Evolutionary conservation across 78 protist genomes (phyloP).

Genomic region (Dictyostelium intermedium): DNA sequence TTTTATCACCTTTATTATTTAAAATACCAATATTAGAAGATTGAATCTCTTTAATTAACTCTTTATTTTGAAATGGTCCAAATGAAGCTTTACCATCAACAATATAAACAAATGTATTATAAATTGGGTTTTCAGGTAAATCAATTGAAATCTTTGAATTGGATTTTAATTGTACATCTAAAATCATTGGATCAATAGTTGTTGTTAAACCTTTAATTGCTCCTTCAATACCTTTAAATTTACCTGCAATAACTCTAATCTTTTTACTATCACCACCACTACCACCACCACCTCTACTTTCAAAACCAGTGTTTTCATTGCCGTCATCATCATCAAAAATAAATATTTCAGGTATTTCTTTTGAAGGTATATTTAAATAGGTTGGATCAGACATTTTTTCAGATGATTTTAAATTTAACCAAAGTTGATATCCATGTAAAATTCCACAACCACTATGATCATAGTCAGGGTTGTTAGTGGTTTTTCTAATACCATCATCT

Average conservation of each 20-base stretch:
- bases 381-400: not conserved
- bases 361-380: not conserved
- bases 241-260: too few relatives aligned
- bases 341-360: too few relatives aligned
- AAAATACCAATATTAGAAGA: not conserved
- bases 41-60: not conserved
- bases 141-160: not conserved
- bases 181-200: too few relatives aligned
- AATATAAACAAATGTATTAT: not conserved
- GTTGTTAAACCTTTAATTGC: too few relatives aligned
- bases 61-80: not conserved
- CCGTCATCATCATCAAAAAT: too few relatives aligned
- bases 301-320: too few relatives aligned
- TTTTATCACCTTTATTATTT: not conserved
- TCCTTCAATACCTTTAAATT: too few relatives aligned
- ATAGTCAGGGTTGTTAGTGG: too few relatives aligned
- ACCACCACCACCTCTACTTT: too few relatives aligned
- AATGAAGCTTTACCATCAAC: not conserved
- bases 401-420: not conserved
- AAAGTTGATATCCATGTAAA: not conserved
- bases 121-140: not conserved
- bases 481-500: not conserved
- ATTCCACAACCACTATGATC: too few relatives aligned
- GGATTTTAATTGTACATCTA: not conserved
- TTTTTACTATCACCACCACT: too few relatives aligned